Conservation (phyloP, 2,329 filamentous ascomycete genomes). For the Tolypocladium album region DNA sequence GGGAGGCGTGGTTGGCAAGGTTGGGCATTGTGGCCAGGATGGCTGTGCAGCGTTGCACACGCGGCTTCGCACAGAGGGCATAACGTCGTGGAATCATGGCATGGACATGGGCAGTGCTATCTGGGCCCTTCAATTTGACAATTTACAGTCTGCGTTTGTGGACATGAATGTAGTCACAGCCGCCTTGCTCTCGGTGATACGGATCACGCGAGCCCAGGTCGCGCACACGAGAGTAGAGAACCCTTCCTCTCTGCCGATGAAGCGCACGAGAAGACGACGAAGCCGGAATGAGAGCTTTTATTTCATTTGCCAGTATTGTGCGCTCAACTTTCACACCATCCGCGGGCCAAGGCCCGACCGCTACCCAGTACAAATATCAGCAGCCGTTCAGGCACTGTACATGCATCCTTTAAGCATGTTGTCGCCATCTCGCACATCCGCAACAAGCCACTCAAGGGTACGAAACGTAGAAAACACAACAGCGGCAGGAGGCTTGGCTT, state of each 20-base stretch:
- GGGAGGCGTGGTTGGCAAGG: neutral
- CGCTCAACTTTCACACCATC: neutral
- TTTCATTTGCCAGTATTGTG: neutral
- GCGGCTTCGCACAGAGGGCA: neutral
- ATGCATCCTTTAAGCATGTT: neutral
- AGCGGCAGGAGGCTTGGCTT: neutral
- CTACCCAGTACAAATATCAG: neutral
- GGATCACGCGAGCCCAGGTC: neutral
- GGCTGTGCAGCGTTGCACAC: neutral
- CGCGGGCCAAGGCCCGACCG: neutral
- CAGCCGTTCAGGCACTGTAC: neutral
- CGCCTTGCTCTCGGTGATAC: neutral
- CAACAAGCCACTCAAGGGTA: neutral
- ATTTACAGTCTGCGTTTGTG: neutral
- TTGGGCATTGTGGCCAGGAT: neutral
- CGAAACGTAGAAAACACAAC: neutral
- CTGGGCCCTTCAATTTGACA: neutral
- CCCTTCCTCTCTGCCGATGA: neutral
- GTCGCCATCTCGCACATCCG: neutral
- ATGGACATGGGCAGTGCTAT: neutral
- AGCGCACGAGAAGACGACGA: neutral
- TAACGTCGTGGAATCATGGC: neutral
- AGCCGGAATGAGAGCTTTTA: neutral
- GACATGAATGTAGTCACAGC: neutral
- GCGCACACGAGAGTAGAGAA: neutral